A percentile compares a stretch with the other conserved stretches of the same genome.
phyloP scores from a whole-genome alignment of 208 protist genomes.

The Leishmania martiniquensis region DNA sequence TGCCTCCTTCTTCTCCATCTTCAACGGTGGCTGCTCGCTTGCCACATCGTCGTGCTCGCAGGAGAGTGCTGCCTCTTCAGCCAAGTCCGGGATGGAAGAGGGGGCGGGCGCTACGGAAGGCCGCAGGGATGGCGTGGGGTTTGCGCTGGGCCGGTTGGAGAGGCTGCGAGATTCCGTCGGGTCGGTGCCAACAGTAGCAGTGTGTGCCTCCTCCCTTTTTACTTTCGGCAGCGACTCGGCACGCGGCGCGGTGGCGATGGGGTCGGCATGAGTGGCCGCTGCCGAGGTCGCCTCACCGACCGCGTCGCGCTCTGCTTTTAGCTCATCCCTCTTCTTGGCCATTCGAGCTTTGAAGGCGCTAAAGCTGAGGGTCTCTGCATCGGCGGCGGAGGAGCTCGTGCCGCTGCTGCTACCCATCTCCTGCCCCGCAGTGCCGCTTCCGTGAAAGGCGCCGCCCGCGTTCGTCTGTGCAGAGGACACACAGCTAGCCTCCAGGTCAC shows the following conservation, averaged over 20 bases:
- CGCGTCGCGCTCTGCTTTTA: slow-evolving; percentile 37
- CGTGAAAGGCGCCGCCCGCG: neutral
- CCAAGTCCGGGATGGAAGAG: slow-evolving; percentile 4
- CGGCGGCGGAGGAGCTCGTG: neutral
- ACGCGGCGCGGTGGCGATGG: slow-evolving; percentile 1
- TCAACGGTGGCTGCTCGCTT: slow-evolving; percentile 28
- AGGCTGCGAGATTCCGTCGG: slow-evolving; percentile 26
- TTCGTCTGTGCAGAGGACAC: neutral
- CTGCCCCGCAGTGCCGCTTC: neutral
- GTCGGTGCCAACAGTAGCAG: slow-evolving; percentile 12
- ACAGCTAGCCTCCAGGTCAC: slow-evolving; percentile 1
- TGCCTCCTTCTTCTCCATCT: slow-evolving; percentile 37
- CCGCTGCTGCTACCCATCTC: neutral
- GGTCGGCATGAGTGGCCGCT: slow-evolving; percentile 15
- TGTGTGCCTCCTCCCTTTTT: slow-evolving; percentile 2
- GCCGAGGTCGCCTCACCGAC: slow-evolving; percentile 21
- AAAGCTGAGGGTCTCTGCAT: slow-evolving; percentile 36
- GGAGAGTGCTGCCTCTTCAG: slow-evolving; percentile 11
- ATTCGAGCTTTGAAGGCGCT: slow-evolving; percentile 64
- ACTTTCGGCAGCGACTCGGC: neutral
- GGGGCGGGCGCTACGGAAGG: slow-evolving; percentile 13
- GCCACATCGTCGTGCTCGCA: slow-evolving; percentile 11
- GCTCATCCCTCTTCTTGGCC: slow-evolving; percentile 56
- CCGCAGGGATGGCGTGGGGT: slow-evolving; percentile 22
- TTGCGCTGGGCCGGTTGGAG: slow-evolving; percentile 23